Evolutionary conservation across 129 eudicot genomes (phyloP).

Genomic region (Centella asiatica): DNA sequence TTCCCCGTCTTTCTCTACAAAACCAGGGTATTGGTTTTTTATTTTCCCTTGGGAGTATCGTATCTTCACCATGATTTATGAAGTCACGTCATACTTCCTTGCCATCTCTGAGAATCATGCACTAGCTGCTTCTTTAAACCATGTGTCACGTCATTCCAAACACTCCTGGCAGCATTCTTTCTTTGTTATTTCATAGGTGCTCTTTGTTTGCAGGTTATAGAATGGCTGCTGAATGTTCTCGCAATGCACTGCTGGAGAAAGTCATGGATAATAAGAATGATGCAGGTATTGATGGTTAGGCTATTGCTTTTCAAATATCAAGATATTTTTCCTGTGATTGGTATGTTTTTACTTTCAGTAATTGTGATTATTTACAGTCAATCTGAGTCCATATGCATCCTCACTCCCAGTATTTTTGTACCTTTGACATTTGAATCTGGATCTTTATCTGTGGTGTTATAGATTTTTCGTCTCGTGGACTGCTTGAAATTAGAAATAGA

Average conservation of each 20-base stretch:
- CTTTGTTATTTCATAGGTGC: background rate
- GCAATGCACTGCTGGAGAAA: conserved; percentile 55
- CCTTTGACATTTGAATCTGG: background rate
- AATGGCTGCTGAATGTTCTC: conserved; percentile 92
- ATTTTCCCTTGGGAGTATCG: too few relatives aligned
- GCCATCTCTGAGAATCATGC: too few relatives aligned
- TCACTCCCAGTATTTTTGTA: background rate
- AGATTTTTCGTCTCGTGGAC: too few relatives aligned
- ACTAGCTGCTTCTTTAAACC: too few relatives aligned
- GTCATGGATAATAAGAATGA: conserved; percentile 72
- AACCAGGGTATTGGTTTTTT: too few relatives aligned
- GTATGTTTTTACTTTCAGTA: background rate
- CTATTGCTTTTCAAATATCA: background rate
- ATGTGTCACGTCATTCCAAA: too few relatives aligned
- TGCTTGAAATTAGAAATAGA: too few relatives aligned
- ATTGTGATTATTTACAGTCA: too few relatives aligned
- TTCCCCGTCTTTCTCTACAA: too few relatives aligned
- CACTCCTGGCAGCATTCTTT: background rate
- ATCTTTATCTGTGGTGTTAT: background rate
- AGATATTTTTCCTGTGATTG: background rate
- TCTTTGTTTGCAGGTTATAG: conserved; percentile 51
- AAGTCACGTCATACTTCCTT: too few relatives aligned
- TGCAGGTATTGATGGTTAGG: conserved; percentile 42
- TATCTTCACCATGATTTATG: too few relatives aligned
- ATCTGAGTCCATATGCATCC: too few relatives aligned